These are phyloP conservation scores for Venturia carpophila DNA, from an alignment of 2,329 filamentous ascomycete species.

Conservation along the genomic window DNA sequence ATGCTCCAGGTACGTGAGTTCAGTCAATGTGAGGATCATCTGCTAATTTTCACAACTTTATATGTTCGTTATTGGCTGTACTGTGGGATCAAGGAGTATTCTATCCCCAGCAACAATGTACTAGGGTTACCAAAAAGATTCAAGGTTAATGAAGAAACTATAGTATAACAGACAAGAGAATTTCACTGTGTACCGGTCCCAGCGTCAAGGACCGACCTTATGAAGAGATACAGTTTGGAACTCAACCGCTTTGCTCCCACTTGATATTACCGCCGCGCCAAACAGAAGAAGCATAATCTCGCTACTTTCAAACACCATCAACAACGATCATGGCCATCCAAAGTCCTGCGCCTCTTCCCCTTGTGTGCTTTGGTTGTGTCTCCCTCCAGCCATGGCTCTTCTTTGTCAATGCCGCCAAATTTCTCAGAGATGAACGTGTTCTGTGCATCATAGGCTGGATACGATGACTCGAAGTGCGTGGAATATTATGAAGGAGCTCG, in stretches of 20 bases:
- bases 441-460: not conserved
- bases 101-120: not conserved
- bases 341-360: not conserved
- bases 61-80: too few relatives aligned
- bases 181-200: too few relatives aligned
- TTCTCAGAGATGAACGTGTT: not conserved
- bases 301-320: not conserved
- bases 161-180: too few relatives aligned
- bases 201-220: not conserved
- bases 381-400: not conserved
- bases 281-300: not conserved
- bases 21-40: not conserved
- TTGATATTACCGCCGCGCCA: not conserved
- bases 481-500: not conserved
- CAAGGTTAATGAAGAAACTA: not conserved
- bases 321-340: not conserved
- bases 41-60: not conserved
- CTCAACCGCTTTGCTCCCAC: not conserved
- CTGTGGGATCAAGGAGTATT: not conserved
- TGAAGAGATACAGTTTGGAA: not conserved
- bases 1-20: not conserved
- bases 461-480: not conserved
- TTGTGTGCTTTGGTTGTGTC: not conserved
- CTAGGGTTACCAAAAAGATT: not conserved
- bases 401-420: not conserved